phyloP scores from a whole-genome alignment of 192 early-diverging fungal species.

The Mortierella alpina region DNA sequence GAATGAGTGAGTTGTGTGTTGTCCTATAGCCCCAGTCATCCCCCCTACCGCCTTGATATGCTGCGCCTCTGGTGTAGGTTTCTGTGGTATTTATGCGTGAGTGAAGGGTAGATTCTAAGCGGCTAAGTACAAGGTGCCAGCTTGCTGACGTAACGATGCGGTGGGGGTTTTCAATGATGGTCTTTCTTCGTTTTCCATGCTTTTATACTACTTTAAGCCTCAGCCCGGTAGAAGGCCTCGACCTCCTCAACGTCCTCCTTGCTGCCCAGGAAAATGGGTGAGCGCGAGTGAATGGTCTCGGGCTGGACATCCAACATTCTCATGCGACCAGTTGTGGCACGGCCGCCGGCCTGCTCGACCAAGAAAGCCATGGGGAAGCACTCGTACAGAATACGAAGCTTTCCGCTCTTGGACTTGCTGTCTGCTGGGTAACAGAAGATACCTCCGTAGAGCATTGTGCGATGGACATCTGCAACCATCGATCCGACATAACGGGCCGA shows the following conservation, averaged over 20 bases:
- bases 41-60: no score
- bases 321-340: conserved; percentile 83
- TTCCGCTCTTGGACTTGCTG: conserved; percentile 84
- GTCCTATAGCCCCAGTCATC: no score
- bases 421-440: conserved; percentile 90
- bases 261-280: conserved; percentile 92
- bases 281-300: conserved; percentile 88
- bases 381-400: conserved; percentile 97
- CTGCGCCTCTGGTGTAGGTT: no score
- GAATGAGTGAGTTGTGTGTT: no score
- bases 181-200: not conserved
- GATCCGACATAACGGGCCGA: conserved; percentile 96
- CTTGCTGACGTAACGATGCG: no score
- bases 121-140: no score
- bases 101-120: no score
- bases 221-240: conserved; percentile 72
- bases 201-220: conserved; percentile 12
- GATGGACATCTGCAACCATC: conserved; percentile 99
- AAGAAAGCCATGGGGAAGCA: conserved; percentile 98
- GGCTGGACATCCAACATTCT: conserved; percentile 91
- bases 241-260: conserved; percentile 90
- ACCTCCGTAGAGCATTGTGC: conserved; percentile 93
- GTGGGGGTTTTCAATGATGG: no score
- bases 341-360: conserved; percentile 96
- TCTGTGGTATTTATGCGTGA: no score